Conservation (phyloP, 495 filamentous ascomycete genomes). For the Staphylotrichum tortipilum region DNA sequence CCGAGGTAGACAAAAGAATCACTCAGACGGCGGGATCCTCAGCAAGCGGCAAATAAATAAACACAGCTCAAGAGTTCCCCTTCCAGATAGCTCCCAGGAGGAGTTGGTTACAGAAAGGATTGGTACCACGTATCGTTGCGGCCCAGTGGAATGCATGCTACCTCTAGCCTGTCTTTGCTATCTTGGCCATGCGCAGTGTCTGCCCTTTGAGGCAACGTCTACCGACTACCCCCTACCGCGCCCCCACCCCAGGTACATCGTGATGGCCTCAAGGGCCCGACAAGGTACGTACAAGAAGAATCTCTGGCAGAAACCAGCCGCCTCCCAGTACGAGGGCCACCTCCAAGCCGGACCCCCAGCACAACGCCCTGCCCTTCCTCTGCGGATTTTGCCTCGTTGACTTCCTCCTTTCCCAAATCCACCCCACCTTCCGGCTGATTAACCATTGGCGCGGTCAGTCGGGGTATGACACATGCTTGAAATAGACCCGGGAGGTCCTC, state of each 20-base stretch:
- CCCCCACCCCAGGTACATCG: neutral
- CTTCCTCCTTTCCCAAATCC: neutral
- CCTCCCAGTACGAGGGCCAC: neutral
- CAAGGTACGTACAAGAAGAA: neutral
- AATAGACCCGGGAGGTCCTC: neutral
- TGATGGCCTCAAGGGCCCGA: neutral
- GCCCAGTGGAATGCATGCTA: slow-evolving; percentile 1
- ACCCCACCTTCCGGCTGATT: neutral
- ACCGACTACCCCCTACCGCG: no score
- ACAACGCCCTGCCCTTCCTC: neutral
- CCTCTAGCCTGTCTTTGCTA: slow-evolving; percentile 8
- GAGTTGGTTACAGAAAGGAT: no score
- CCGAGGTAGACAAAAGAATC: no score
- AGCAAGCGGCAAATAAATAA: no score
- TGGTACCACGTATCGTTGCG: no score
- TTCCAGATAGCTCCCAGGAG: no score
- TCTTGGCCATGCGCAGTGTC: neutral
- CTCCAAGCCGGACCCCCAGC: neutral
- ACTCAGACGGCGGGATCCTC: no score
- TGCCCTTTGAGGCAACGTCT: slow-evolving; percentile 1
- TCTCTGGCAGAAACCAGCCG: neutral
- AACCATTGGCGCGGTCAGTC: neutral
- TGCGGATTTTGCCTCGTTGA: neutral
- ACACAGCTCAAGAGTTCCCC: no score
- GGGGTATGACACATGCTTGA: neutral